Evolutionary conservation across 208 protist genomes (phyloP).

Genomic region (Leishmania aethiopica): DNA sequence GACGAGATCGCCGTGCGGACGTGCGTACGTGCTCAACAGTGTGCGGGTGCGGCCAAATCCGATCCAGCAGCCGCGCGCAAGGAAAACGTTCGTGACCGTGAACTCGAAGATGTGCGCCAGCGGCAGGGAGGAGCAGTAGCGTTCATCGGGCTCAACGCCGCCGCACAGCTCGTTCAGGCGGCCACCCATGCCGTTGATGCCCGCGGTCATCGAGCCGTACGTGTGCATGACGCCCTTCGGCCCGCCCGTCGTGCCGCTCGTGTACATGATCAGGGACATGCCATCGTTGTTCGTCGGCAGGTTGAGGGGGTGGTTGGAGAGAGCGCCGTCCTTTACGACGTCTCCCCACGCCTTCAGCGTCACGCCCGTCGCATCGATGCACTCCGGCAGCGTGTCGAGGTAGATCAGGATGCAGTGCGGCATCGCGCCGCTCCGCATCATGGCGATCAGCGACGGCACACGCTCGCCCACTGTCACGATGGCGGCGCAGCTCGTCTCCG

Average conservation of each 20-base stretch:
- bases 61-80: slow-evolving; percentile 66
- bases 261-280: slow-evolving; percentile 88
- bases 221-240: slow-evolving; percentile 77
- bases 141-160: slow-evolving; percentile 45
- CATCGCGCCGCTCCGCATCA: slow-evolving; percentile 16
- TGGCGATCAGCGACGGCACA: slow-evolving; percentile 47
- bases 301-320: slow-evolving; percentile 10
- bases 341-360: slow-evolving; percentile 42
- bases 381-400: slow-evolving; percentile 54
- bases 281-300: slow-evolving; percentile 47
- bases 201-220: slow-evolving; percentile 57
- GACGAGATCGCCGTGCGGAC: too few species aligned
- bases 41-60: slow-evolving; percentile 71
- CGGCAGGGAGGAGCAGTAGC: slow-evolving; percentile 87
- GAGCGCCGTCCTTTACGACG: slow-evolving; percentile 52
- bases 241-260: slow-evolving; percentile 62
- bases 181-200: slow-evolving; percentile 34
- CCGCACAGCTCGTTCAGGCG: slow-evolving; percentile 68
- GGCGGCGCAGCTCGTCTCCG: slow-evolving; percentile 64
- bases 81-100: slow-evolving; percentile 70
- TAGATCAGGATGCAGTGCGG: slow-evolving; percentile 47
- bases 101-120: slow-evolving; percentile 94
- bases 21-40: slow-evolving; percentile 12
- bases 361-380: slow-evolving; percentile 31
- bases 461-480: slow-evolving; percentile 72